Conservation (phyloP, 2,329 filamentous ascomycete species). For the Fusarium sp. region DNA sequence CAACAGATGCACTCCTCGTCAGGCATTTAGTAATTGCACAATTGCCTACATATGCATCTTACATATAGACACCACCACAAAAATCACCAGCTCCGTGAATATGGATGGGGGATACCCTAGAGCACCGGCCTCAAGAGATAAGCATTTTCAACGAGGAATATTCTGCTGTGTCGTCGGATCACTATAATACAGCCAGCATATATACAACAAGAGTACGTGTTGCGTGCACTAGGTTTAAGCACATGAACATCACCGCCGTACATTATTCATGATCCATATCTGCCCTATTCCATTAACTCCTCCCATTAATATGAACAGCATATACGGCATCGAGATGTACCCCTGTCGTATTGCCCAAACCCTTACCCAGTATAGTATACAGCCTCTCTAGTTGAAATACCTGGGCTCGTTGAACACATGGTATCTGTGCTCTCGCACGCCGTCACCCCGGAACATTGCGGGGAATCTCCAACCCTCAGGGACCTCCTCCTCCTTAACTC, state of each 20-base stretch:
- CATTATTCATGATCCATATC: constrained; percentile 32
- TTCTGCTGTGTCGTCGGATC: neutral
- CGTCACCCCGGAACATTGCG: constrained; percentile 81
- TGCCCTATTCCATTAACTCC: constrained; percentile 16
- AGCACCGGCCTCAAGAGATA: neutral
- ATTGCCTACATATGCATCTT: neutral
- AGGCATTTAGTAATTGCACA: neutral
- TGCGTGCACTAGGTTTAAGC: constrained; percentile 24
- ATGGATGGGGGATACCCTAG: neutral
- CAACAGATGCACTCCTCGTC: neutral
- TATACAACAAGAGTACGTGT: constrained; percentile 10
- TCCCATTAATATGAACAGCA: neutral
- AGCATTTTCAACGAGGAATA: neutral
- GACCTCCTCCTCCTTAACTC: constrained; percentile 76
- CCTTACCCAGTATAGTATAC: neutral
- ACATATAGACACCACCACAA: neutral
- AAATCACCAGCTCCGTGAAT: neutral
- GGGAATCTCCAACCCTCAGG: constrained; percentile 85
- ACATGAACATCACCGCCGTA: constrained; percentile 21
- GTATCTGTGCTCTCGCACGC: constrained; percentile 88
- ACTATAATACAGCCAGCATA: neutral
- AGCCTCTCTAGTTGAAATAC: constrained; percentile 62
- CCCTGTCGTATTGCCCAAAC: constrained; percentile 7
- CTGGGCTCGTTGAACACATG: constrained; percentile 95
- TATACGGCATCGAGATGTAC: neutral